These are phyloP conservation scores for Russula sp. DNA, from an alignment of 768 basidiomycete genomes.

Conservation along the genomic window DNA sequence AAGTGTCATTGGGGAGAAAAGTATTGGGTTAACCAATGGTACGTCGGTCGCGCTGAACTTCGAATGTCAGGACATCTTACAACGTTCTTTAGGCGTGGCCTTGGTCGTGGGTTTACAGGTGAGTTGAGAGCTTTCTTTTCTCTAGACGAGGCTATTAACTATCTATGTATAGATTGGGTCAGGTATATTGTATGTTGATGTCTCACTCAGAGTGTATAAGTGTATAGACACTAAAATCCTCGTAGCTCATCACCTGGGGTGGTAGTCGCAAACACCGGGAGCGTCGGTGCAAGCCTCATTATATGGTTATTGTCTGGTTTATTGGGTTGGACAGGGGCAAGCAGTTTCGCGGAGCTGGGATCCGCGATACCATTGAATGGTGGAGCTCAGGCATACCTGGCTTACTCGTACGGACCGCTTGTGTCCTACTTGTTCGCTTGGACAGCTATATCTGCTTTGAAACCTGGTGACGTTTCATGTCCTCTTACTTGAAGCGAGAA, in stretches of 20 bases:
- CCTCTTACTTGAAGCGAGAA: not conserved
- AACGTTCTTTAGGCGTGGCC: conserved; percentile 55
- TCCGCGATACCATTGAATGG: conserved; percentile 73
- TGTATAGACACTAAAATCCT: conserved; percentile 5
- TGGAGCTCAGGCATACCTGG: conserved; percentile 71
- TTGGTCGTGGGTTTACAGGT: conserved; percentile 80
- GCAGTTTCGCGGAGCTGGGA: conserved; percentile 89
- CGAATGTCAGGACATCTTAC: not conserved
- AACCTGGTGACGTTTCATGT: conserved; percentile 49
- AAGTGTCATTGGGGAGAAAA: conserved; percentile 55
- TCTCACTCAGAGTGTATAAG: not conserved
- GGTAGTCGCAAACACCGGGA: conserved; percentile 80
- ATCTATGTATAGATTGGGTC: conserved; percentile 61
- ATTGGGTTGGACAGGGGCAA: conserved; percentile 92
- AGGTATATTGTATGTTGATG: conserved; percentile 75
- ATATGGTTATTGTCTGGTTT: conserved; percentile 84
- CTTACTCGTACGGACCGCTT: conserved; percentile 82
- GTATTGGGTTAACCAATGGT: conserved; percentile 72
- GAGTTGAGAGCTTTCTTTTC: conserved; percentile 15
- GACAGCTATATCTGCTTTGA: conserved; percentile 86
- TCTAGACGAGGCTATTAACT: conserved; percentile 2
- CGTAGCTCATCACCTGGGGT: conserved; percentile 85
- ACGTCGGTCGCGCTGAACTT: not conserved
- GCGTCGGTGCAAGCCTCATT: conserved; percentile 79
- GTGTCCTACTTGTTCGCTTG: conserved; percentile 90